A percentile compares a stretch with the other conserved stretches of the same genome.
phyloP scores from a whole-genome alignment of 805 yeast genomes.

The Sugiyamaella smithiae region DNA sequence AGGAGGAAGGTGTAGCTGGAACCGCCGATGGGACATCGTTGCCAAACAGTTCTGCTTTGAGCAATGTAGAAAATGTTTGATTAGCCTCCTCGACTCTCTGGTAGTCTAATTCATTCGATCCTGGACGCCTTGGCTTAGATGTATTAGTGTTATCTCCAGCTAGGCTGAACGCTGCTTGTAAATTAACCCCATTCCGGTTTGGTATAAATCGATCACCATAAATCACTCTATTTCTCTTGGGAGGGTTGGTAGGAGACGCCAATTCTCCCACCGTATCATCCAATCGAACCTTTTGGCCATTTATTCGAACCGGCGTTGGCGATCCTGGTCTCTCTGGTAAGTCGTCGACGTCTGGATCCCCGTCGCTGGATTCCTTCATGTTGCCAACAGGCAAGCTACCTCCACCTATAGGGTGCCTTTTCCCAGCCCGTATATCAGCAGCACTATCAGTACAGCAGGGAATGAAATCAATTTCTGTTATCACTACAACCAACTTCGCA shows the following conservation, averaged over 20 bases:
- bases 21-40: conserved; percentile 61
- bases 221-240: conserved; percentile 38
- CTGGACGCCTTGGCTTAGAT: conserved; percentile 17
- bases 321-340: conserved; percentile 19
- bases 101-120: conserved; percentile 56
- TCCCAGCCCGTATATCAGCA: too few species aligned
- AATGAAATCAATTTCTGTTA: too few species aligned
- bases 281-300: conserved; percentile 10
- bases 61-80: conserved; percentile 77
- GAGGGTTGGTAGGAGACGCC: not conserved
- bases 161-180: conserved; percentile 78
- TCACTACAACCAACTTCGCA: too few species aligned
- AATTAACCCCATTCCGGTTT: conserved; percentile 75
- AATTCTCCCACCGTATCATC: not conserved
- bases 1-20: conserved; percentile 16
- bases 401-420: too few species aligned
- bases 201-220: conserved; percentile 90
- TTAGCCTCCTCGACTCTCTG: conserved; percentile 80
- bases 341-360: conserved; percentile 2
- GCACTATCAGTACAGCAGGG: too few species aligned
- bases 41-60: conserved; percentile 89
- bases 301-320: conserved; percentile 24
- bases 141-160: conserved; percentile 41
- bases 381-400: not conserved
- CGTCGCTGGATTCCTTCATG: conserved; percentile 7